Percentiles rank a stretch among this genome's conserved stretches.
Evolutionary conservation across 306 rosid genomes (phyloP).

Genomic region (Psophocarpus tetragonolobus): DNA sequence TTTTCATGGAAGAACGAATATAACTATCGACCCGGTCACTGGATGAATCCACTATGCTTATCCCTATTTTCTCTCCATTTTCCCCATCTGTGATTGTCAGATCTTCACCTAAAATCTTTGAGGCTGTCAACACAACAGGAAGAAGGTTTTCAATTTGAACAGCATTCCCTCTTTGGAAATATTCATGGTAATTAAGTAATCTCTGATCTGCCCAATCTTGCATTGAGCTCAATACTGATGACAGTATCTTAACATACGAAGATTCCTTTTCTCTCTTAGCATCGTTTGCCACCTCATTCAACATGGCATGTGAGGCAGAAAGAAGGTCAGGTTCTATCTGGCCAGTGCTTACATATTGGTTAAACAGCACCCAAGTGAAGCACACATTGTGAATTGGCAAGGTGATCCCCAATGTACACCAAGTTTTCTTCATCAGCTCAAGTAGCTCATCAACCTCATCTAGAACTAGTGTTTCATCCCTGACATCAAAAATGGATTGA

Average conservation of each 20-base stretch:
- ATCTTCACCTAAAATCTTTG: conserved; percentile 67
- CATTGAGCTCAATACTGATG: conserved; percentile 64
- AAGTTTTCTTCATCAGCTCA: conserved; percentile 83
- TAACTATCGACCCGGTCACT: conserved; percentile 65
- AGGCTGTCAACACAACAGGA: conserved; percentile 63
- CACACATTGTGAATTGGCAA: conserved; percentile 72
- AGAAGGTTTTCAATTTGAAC: conserved; percentile 75
- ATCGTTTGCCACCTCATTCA: conserved; percentile 71
- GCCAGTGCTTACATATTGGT: conserved; percentile 67
- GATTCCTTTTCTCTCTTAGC: conserved; percentile 64
- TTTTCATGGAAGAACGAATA: conserved; percentile 64
- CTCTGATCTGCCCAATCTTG: conserved; percentile 79
- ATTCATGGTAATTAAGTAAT: conserved; percentile 74
- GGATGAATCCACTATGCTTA: conserved; percentile 51
- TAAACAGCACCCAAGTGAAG: conserved; percentile 85
- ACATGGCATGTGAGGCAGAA: conserved; percentile 70
- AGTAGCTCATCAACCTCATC: conserved; percentile 91
- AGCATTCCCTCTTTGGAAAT: conserved; percentile 70
- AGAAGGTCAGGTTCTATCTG: conserved; percentile 81
- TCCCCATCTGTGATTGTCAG: conserved; percentile 57
- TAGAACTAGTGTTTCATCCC: conserved; percentile 79
- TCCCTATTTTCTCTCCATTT: conserved; percentile 41
- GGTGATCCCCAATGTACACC: conserved; percentile 77
- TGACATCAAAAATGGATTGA: conserved; percentile 66
- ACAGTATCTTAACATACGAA: conserved; percentile 54